Evolutionary conservation across 2,329 filamentous ascomycete species (phyloP), one percentile per base, ranked within the genome.

Genomic region (Fusarium odoratissimum): DNA sequence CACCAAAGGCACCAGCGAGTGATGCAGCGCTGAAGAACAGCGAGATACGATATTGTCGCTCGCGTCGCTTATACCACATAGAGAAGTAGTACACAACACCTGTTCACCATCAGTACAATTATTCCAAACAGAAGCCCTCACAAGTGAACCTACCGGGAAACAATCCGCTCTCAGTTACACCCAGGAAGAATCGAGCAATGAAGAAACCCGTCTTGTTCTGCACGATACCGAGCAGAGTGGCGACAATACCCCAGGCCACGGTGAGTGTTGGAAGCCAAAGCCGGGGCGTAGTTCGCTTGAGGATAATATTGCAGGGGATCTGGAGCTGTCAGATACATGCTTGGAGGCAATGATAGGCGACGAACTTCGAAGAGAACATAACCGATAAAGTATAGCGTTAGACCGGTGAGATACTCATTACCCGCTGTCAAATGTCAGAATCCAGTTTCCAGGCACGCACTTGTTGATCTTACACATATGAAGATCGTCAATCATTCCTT

Each of bases 301-400:
- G 84, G 14, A 91, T 81, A 69, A 91, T 88, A 71, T 91, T 91
- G 75, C 88, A 91, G 0, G 89, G 89, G 10, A 91, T 84, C 86
- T 87, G 16, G 8, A 6, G 3, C 17, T 8, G 7, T 25, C 33
- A 79, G 19, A 25, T 25, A 25, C 25, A 25, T 25, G 25, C 25
- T 25, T 6, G 25, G 25, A 25, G 25, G 25, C 25, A 25, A 25
- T 25, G 25, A 25, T 25, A 5, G 25, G 6, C 6, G 25, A 1
- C 25, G 25, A 25, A 25, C 25, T 25, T 25, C 88, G 45, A 90
- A 90, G 16, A 89, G 74, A 3, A 89, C 87, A 65, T 90, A 90
- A 46, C 87, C 87, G 44, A 90, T 82, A 75, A 93, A 93, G 78
- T 92, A 93, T 0, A 93, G 78, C 0, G 91, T 92, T 44, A 93